Conservation (phyloP, 805 yeast species). For the Candida alai region DNA sequence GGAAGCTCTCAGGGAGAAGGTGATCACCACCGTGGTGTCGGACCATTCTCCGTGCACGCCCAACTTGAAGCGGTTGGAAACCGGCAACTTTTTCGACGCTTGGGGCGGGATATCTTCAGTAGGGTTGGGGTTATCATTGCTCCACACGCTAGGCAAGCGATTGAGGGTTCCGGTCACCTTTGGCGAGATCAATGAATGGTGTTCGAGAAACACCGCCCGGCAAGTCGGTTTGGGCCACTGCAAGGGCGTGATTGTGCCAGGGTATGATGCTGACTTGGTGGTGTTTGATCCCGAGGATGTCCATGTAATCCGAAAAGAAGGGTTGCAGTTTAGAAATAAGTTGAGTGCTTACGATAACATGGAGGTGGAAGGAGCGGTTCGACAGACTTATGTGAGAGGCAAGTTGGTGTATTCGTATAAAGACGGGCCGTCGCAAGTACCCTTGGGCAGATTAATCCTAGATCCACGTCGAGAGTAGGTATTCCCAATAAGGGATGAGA, state of each 20-base stretch:
- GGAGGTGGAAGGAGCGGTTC: constrained; percentile 65
- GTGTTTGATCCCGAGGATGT: constrained; percentile 64
- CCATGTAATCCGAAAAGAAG: constrained; percentile 49
- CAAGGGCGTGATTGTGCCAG: constrained; percentile 71
- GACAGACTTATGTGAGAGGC: constrained; percentile 80
- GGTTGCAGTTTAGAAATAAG: constrained; percentile 77
- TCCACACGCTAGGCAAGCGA: constrained; percentile 69
- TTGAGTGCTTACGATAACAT: constrained; percentile 82
- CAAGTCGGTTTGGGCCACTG: constrained; percentile 73
- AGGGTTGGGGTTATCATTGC: constrained; percentile 81
- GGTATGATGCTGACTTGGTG: constrained; percentile 85
- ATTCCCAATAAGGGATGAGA: too few relatives aligned
- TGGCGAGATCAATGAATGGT: constrained; percentile 72
- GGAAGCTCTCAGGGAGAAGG: constrained; percentile 64
- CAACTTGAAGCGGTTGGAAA: constrained; percentile 71
- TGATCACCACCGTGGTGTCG: constrained; percentile 82
- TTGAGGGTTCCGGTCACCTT: constrained; percentile 49
- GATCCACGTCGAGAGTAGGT: constrained; percentile 46
- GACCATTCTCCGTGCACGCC: constrained; percentile 98
- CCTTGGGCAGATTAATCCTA: constrained; percentile 58
- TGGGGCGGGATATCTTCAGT: constrained; percentile 98
- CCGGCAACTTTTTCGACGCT: constrained; percentile 85
- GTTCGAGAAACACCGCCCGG: constrained; percentile 75
- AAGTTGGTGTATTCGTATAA: constrained; percentile 55
- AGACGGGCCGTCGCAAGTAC: constrained; percentile 51